Evolutionary conservation across 23 red algal genomes (phyloP).

Genomic region (Agarophyton chilense): DNA sequence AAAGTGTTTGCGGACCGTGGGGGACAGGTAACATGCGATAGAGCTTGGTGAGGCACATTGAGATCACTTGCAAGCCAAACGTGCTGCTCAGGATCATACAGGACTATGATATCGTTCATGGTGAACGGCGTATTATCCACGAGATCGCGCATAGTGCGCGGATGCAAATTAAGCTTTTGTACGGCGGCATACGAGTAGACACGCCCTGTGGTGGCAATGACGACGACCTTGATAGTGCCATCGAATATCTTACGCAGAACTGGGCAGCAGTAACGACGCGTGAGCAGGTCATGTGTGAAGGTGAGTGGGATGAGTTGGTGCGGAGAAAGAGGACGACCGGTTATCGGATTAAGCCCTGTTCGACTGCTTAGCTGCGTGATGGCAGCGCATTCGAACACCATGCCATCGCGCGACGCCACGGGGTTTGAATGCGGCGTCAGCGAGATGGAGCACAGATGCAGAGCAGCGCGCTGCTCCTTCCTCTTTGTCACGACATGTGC

Average conservation of each 20-base stretch:
- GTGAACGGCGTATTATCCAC: slow-evolving; percentile 43
- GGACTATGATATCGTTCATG: slow-evolving; percentile 41
- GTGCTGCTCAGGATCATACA: slow-evolving; percentile 38
- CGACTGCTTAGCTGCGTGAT: slow-evolving; percentile 28
- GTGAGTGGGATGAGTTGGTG: slow-evolving; percentile 31
- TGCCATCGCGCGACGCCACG: slow-evolving; percentile 51
- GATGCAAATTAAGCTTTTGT: slow-evolving; percentile 31
- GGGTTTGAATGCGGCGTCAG: slow-evolving; percentile 33
- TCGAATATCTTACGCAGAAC: slow-evolving; percentile 23
- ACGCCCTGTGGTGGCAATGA: slow-evolving; percentile 40
- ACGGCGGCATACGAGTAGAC: slow-evolving; percentile 53
- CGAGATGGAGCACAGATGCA: slow-evolving; percentile 44
- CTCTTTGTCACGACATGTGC: not conserved
- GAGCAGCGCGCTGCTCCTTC: slow-evolving; percentile 7
- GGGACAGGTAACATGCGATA: not conserved
- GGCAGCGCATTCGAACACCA: slow-evolving; percentile 12
- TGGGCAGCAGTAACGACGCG: slow-evolving; percentile 35
- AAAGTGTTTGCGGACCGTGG: not conserved
- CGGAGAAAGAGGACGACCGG: slow-evolving; percentile 5
- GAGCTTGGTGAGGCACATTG: not conserved
- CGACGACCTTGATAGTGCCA: slow-evolving; percentile 32
- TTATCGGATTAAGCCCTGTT: slow-evolving; percentile 28
- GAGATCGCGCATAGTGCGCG: slow-evolving; percentile 31
- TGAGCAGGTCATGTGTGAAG: slow-evolving; percentile 26
- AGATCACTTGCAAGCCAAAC: not conserved